Conservation (phyloP, 2,329 filamentous ascomycete genomes). For the Fusarium mexicanum region DNA sequence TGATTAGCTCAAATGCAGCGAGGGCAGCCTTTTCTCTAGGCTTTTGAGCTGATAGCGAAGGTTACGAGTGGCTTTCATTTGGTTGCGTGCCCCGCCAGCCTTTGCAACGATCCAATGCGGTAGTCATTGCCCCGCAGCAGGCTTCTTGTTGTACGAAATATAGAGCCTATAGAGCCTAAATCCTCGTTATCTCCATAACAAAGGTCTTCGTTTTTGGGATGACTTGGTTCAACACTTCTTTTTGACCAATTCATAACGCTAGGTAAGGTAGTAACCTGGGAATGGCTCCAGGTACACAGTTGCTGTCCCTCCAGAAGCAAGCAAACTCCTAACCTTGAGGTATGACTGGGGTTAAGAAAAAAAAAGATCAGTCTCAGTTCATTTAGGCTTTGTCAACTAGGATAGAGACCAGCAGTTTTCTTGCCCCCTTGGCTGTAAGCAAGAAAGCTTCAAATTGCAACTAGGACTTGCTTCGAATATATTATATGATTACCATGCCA, state of each 20-base stretch:
- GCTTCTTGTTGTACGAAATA: background rate
- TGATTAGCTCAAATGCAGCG: background rate
- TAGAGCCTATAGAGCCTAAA: too few relatives aligned
- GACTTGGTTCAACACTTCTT: background rate
- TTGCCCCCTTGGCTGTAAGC: background rate
- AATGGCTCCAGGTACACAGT: background rate
- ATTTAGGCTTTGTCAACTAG: background rate
- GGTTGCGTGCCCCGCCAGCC: slow-evolving; percentile 21
- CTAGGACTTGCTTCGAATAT: background rate
- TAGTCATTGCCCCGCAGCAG: slow-evolving; percentile 18
- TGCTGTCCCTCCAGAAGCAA: background rate
- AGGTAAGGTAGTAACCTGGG: background rate
- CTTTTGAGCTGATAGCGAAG: slow-evolving; percentile 11
- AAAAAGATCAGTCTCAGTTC: background rate
- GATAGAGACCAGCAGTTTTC: background rate
- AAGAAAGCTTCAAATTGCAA: background rate
- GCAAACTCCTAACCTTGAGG: background rate
- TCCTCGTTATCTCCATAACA: too few relatives aligned
- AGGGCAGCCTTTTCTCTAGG: background rate
- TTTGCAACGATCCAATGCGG: background rate
- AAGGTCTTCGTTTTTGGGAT: too few relatives aligned
- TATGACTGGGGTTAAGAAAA: background rate
- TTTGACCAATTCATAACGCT: background rate
- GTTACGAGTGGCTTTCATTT: slow-evolving; percentile 24
- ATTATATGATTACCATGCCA: background rate